These are phyloP conservation scores for Phoenix dactylifera DNA, from an alignment of 176 grass and related monocot species.

Conservation along the genomic window DNA sequence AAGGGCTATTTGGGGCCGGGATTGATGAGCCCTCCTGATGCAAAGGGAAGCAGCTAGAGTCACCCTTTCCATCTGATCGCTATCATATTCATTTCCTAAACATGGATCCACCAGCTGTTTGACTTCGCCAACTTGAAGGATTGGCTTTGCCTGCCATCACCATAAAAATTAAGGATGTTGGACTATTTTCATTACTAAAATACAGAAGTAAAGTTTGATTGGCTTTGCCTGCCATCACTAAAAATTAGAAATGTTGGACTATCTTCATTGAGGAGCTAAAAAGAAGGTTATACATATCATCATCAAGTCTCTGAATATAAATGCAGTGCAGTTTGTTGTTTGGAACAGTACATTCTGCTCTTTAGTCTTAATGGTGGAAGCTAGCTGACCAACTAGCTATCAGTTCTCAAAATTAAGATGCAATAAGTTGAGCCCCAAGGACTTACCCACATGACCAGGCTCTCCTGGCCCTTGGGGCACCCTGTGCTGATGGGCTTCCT, in stretches of 20 bases:
- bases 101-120: slow-evolving; percentile 56
- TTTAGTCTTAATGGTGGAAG: no score
- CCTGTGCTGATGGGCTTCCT: slow-evolving; percentile 73
- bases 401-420: no score
- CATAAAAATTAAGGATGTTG: background rate
- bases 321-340: no score
- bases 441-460: slow-evolving; percentile 91
- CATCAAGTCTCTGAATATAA: no score
- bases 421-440: no score
- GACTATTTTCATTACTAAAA: background rate
- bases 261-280: no score
- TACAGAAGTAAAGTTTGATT: background rate
- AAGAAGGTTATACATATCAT: no score
- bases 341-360: no score
- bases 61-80: slow-evolving; percentile 70
- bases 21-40: slow-evolving; percentile 44
- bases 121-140: slow-evolving; percentile 54
- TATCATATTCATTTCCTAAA: slow-evolving; percentile 46
- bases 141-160: slow-evolving; percentile 61
- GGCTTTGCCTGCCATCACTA: no score
- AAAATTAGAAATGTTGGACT: no score
- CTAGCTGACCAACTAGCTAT: no score
- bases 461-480: slow-evolving; percentile 59
- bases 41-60: slow-evolving; percentile 59
- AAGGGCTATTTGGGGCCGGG: slow-evolving; percentile 45